A percentile compares a stretch with the other conserved stretches of the same genome.
Evolutionary conservation across 257 asterid species (phyloP).

Genomic region (Penstemon davidsonii): DNA sequence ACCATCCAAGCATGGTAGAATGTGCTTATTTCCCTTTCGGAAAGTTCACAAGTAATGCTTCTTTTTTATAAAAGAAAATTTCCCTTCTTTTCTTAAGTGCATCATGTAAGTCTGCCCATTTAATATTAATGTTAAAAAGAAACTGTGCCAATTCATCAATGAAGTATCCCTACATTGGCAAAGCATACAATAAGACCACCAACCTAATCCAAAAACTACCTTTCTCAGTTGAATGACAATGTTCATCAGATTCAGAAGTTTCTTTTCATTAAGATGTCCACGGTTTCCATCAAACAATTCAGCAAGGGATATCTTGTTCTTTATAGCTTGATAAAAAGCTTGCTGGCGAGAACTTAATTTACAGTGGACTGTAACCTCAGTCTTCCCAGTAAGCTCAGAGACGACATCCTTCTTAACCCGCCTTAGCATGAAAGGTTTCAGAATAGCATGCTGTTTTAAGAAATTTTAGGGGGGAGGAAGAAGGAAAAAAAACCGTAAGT

Average conservation of each 20-base stretch:
- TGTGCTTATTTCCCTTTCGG: conserved; percentile 3
- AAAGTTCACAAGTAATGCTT: conserved; percentile 6
- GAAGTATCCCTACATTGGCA: conserved; percentile 10
- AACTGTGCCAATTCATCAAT: conserved; percentile 11
- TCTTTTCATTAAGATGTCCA: conserved; percentile 95
- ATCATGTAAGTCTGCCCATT: neutral
- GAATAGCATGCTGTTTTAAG: conserved; percentile 85
- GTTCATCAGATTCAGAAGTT: conserved; percentile 89
- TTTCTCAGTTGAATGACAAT: conserved; percentile 97
- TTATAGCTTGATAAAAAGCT: conserved; percentile 95
- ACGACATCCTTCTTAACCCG: conserved; percentile 95
- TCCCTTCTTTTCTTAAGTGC: neutral
- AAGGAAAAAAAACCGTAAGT: conserved; percentile 19
- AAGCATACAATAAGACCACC: conserved; percentile 15
- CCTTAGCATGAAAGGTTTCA: conserved; percentile 97
- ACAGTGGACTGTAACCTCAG: conserved; percentile 88
- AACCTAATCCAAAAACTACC: conserved; percentile 45
- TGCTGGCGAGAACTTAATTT: conserved; percentile 92
- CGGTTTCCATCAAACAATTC: conserved; percentile 93
- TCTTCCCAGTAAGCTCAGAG: conserved; percentile 90
- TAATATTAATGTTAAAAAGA: neutral
- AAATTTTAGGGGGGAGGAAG: conserved; percentile 16
- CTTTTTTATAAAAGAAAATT: conserved; percentile 6
- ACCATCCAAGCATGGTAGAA: conserved; percentile 1
- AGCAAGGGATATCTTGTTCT: conserved; percentile 91